Evolutionary conservation across 352 stramenopile species (phyloP).

Genomic region (Saprolegnia parasitica): DNA sequence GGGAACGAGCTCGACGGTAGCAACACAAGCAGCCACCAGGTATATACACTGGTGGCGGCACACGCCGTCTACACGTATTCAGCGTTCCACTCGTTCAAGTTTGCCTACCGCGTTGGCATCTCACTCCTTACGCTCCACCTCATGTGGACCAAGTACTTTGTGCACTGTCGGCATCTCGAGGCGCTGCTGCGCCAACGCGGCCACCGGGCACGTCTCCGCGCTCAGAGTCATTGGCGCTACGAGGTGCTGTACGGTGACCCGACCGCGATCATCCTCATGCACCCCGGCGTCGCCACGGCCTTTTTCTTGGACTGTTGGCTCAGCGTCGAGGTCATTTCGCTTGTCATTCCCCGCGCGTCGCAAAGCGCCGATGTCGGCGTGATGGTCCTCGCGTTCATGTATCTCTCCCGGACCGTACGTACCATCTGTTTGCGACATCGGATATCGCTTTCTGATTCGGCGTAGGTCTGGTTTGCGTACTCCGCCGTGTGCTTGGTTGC

Average conservation of each 20-base stretch:
- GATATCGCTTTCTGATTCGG: background rate
- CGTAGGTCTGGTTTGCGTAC: conserved; percentile 14
- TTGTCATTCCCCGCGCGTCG: background rate
- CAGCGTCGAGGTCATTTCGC: background rate
- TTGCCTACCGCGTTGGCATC: background rate
- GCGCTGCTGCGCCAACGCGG: background rate
- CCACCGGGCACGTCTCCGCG: background rate
- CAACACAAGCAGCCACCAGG: background rate
- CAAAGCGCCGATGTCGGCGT: background rate
- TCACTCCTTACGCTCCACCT: background rate
- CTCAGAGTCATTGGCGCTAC: background rate
- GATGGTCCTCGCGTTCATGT: conserved; percentile 2
- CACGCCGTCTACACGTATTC: background rate
- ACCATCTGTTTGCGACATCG: background rate
- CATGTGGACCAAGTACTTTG: background rate
- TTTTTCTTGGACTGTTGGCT: conserved; percentile 2
- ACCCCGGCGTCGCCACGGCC: background rate
- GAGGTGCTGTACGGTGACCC: background rate
- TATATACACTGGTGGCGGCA: background rate
- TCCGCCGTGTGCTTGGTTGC: background rate
- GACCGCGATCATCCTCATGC: background rate
- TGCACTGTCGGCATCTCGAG: background rate
- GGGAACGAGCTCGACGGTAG: background rate
- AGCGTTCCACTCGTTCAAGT: background rate
- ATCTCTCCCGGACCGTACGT: conserved; percentile 11